Evolutionary conservation across 352 stramenopile genomes (phyloP), one percentile per base, ranked within the genome.

Genomic region (Blastocystis sp.): DNA sequence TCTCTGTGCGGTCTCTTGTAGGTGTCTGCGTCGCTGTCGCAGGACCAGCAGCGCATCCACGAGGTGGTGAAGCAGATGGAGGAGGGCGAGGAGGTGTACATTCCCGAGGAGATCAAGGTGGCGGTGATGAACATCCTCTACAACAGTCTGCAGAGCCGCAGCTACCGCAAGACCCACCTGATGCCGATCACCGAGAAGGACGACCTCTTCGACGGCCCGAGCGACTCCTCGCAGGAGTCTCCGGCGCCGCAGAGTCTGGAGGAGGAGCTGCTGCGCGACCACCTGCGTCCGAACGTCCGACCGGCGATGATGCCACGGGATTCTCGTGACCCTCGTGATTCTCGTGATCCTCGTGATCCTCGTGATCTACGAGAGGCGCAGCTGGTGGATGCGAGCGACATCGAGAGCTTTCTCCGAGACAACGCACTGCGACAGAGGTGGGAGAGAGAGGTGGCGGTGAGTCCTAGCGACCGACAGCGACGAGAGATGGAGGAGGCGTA

Each of bases 71-170:
- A 36, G 32, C 36, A 48, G 29, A 72, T 72, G 29, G 29, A 72
- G 61, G 40, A 72, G 21, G 61, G 61, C n/a, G 61, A 72, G 42
- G 61, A 72, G 61, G 7, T 72, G 36, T 72, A 48, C 42, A 72
- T 72, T 18, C 61, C 61, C 42, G 61, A 72, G 32, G 61, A 72
- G n/a, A 72, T 72, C 32, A 72, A 72, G 61, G 32, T 72, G 24
- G 27, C 42, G 4, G 61, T 72, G 61, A 36, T 72, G 27, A 72
- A 72, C 42, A 72, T 72, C 32, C 61, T 72, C 27, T 72, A 48
- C 32, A 72, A 72, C 32, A 72, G 61, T 44, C 36, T 72, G n/a
- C 61, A 72, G 61, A 44, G 32, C 32, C 40, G n/a, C 21, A 21
- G 61, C 42, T 72, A 72, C 32, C 40, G n/a, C n/a, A 9, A 4